Evolutionary conservation across 2,329 filamentous ascomycete species (phyloP).

Genomic region (Ascochyta lentis): DNA sequence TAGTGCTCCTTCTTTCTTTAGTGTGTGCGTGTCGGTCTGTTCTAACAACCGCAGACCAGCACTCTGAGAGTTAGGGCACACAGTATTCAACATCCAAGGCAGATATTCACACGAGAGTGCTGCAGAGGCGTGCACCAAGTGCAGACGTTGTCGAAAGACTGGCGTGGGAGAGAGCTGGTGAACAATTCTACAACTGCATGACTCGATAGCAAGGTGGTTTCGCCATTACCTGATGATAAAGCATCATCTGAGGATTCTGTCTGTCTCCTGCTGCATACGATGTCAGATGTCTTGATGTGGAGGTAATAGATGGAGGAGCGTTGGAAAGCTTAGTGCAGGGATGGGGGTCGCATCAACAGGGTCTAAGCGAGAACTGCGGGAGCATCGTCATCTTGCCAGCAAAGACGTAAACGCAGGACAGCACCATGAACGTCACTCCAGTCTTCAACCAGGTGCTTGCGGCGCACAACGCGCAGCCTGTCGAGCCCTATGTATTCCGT

Average conservation of each 20-base stretch:
- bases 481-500: slow-evolving; percentile 53
- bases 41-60: too few species aligned
- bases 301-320: background rate
- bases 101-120: background rate
- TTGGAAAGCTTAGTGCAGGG: slow-evolving; percentile 16
- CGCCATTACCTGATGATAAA: background rate
- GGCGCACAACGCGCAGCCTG: slow-evolving; percentile 61
- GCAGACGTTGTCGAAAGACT: background rate
- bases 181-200: background rate
- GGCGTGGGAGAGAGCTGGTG: background rate
- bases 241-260: background rate
- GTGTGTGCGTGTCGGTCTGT: too few species aligned
- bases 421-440: slow-evolving; percentile 66
- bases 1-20: background rate
- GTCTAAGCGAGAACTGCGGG: slow-evolving; percentile 32
- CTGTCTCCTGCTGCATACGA: background rate
- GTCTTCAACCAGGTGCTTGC: slow-evolving; percentile 73
- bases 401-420: slow-evolving; percentile 16
- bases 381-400: slow-evolving; percentile 36
- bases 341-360: background rate
- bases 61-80: too few species aligned
- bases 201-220: background rate
- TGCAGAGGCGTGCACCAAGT: background rate
- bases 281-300: background rate
- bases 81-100: too few species aligned